Evolutionary conservation across 169 alveolate species (phyloP).

Genomic region (Perkinsus olseni): DNA sequence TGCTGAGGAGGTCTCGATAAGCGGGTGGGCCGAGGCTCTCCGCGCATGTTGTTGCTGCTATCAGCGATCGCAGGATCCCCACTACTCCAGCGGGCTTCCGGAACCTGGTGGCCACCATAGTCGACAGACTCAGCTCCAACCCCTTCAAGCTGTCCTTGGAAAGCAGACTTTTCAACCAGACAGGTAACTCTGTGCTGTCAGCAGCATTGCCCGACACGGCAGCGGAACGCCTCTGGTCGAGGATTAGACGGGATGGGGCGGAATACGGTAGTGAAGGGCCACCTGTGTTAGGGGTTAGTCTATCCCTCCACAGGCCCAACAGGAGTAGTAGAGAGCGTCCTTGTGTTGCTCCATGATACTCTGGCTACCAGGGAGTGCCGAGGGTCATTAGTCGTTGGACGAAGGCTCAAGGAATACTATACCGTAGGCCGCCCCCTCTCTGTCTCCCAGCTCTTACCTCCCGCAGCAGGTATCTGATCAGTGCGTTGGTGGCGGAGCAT

Average conservation of each 20-base stretch:
- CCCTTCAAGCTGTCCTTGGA: background rate
- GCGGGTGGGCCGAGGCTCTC: background rate
- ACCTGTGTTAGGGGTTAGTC: no score
- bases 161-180: background rate
- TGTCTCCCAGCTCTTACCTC: background rate
- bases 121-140: background rate
- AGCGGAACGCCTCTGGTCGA: background rate
- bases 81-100: background rate
- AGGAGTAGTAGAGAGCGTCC: background rate
- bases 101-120: background rate
- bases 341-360: background rate
- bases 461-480: background rate
- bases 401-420: background rate
- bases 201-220: background rate
- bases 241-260: background rate
- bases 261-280: background rate
- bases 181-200: background rate
- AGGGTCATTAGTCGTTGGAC: background rate
- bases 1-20: background rate
- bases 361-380: background rate
- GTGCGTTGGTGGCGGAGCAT: background rate
- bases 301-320: background rate
- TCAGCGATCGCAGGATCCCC: background rate
- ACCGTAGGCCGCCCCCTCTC: background rate
- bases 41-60: background rate